Conservation (phyloP, 2,329 filamentous ascomycete species). For the Alternaria solani region DNA sequence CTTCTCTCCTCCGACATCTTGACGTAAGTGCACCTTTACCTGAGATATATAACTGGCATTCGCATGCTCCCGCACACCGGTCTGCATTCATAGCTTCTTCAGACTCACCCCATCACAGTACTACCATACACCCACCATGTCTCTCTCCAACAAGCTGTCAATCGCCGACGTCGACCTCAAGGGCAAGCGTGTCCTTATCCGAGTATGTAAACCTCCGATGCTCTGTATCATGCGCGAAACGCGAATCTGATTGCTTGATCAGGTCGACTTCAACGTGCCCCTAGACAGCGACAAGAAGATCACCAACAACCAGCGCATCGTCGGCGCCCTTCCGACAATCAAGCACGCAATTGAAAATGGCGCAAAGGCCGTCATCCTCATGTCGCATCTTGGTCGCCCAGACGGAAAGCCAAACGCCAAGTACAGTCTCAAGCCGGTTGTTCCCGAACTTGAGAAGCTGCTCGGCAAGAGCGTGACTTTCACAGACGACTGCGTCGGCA, state of each 20-base stretch:
- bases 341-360: constrained; percentile 90
- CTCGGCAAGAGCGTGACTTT: constrained; percentile 86
- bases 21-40: constrained; percentile 25
- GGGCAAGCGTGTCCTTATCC: constrained; percentile 97
- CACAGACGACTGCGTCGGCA: constrained; percentile 87
- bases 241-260: constrained; percentile 23
- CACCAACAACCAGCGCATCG: constrained; percentile 98
- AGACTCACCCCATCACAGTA: constrained; percentile 6
- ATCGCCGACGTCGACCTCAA: constrained; percentile 97
- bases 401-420: constrained; percentile 89
- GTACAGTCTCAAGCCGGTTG: constrained; percentile 93
- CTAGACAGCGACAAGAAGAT: constrained; percentile 92
- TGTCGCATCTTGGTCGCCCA: constrained; percentile 97
- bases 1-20: constrained; percentile 22
- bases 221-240: neutral
- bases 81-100: constrained; percentile 4
- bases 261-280: constrained; percentile 99
- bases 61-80: neutral
- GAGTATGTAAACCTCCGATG: constrained; percentile 67
- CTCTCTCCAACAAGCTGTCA: constrained; percentile 97
- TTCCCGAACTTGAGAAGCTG: constrained; percentile 89
- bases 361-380: constrained; percentile 91
- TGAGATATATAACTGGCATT: constrained; percentile 12
- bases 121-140: constrained; percentile 68
- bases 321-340: constrained; percentile 93